Base-by-base conservation (phyloP, 495 filamentous ascomycete species). In the Xylaria venustula region DNA sequence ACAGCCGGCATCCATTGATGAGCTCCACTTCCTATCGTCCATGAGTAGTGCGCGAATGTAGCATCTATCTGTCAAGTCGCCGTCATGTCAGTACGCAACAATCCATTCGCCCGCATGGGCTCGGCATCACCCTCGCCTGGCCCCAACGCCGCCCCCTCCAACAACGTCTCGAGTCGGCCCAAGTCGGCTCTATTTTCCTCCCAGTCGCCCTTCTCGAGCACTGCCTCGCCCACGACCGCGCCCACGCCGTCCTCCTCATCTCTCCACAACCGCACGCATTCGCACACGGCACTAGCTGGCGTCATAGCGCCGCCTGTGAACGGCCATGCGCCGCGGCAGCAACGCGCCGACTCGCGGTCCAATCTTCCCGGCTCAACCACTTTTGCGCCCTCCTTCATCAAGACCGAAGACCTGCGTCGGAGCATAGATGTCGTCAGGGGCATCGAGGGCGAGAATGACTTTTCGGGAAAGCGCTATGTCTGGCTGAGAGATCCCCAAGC, bases 391-490 rank as follows among this genome's bases (percentile, higher is more conserved):
- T 88, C 88, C 15, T 98, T 98, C 71, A 97, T 99, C 73, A 95
- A 93, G 68, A 82, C 86, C 1, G 90, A 93, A 61, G 88, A 90
- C 54, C 71, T 88, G 65, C 79, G 86, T 58, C 82, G 84, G 36
- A 84, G 78, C 17, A 74, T 83, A 19, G 90, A 95, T 64, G 73
- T 82, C 34, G 86, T 93, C 19, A 83, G 85, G 17, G 88, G 89
- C 6, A 88, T 94, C 52, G 92, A 97, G 72, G 93, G 92, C 47
- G 92, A 96, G 69, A 96, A 94, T 75, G 95, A 98, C 80, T 97
- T 99, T 73, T 98, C 94, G 0, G 95, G 95, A n/a, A 96, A 92
- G 73, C 85, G 94, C 79, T 98, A 97, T 81, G 92, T 99, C 55
- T 99, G 95, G 95, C 77, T 98, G 66, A 87, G 87, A 72, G 92